Percentiles rank a stretch among this genome's conserved stretches.
phyloP scores from a whole-genome alignment of 768 basidiomycete genomes.

The Stropharia rugosoannulata region DNA sequence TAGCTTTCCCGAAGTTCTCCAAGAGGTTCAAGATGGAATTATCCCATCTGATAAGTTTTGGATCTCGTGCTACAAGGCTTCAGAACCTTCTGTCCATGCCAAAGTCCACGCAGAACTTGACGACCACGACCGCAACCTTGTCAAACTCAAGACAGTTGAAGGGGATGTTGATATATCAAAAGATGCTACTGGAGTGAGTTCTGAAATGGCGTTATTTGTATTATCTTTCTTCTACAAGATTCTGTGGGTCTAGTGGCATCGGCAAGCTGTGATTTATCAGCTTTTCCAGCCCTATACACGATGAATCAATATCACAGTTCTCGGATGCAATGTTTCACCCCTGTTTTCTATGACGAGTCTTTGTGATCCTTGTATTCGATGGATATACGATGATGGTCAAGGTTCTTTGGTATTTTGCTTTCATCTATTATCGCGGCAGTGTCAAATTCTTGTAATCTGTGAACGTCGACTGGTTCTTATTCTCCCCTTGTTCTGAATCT shows the following conservation, averaged over 20 bases:
- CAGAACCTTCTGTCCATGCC: constrained; percentile 59
- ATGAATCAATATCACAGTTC: no score
- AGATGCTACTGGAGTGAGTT: constrained; percentile 28
- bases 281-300: no score
- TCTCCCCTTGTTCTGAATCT: no score
- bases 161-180: constrained; percentile 43
- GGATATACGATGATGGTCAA: no score
- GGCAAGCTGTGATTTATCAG: no score
- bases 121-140: constrained; percentile 48
- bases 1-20: constrained; percentile 55
- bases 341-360: no score
- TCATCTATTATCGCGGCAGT: no score
- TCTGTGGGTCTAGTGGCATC: neutral
- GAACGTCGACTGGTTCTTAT: neutral
- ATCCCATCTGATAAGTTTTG: constrained; percentile 64
- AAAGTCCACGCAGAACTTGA: constrained; percentile 56
- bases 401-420: no score
- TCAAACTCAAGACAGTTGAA: constrained; percentile 45
- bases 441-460: no score
- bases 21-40: constrained; percentile 60
- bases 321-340: no score
- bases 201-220: neutral
- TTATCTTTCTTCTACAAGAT: neutral
- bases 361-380: no score
- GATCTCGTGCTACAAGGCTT: constrained; percentile 68